A percentile compares a stretch with the other conserved stretches of the same genome.
phyloP scores from a whole-genome alignment of 352 stramenopile genomes.

The Pythium insidiosum region DNA sequence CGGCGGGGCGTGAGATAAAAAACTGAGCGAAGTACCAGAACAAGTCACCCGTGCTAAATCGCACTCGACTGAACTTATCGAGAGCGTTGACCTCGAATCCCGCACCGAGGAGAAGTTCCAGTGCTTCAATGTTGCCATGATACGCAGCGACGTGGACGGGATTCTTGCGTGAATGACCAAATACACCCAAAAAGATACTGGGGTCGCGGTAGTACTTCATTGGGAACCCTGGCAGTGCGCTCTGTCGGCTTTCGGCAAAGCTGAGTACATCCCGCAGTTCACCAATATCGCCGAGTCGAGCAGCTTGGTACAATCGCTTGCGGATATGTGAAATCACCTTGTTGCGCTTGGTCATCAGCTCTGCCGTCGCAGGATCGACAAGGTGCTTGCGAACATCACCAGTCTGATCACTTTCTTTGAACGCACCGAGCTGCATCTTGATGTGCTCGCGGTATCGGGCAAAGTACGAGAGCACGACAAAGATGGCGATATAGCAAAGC shows the following conservation, averaged over 20 bases:
- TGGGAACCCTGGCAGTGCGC: constrained; percentile 46
- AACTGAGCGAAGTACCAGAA: constrained; percentile 78
- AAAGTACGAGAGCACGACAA: constrained; percentile 61
- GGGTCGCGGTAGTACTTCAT: constrained; percentile 37
- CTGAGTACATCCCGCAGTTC: constrained; percentile 58
- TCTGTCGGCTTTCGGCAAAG: constrained; percentile 31
- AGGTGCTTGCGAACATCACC: constrained; percentile 63
- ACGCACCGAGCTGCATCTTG: constrained; percentile 78
- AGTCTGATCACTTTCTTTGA: constrained; percentile 74
- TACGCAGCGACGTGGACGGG: constrained; percentile 71
- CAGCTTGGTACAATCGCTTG: constrained; percentile 68
- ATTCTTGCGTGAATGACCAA: constrained; percentile 69
- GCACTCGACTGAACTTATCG: constrained; percentile 75
- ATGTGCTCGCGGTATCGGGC: constrained; percentile 74
- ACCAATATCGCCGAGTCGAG: constrained; percentile 48
- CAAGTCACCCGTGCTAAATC: constrained; percentile 71
- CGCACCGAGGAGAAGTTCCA: constrained; percentile 41
- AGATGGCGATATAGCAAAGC: constrained; percentile 50
- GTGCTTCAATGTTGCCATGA: constrained; percentile 57
- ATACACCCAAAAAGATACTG: constrained; percentile 43
- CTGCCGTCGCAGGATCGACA: constrained; percentile 36
- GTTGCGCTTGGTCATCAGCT: constrained; percentile 48
- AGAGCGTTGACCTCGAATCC: constrained; percentile 57
- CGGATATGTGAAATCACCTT: constrained; percentile 44
- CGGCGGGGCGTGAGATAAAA: constrained; percentile 45